Evolutionary conservation across 75 land plant genomes (phyloP).

Genomic region (Sequoia sempervirens): DNA sequence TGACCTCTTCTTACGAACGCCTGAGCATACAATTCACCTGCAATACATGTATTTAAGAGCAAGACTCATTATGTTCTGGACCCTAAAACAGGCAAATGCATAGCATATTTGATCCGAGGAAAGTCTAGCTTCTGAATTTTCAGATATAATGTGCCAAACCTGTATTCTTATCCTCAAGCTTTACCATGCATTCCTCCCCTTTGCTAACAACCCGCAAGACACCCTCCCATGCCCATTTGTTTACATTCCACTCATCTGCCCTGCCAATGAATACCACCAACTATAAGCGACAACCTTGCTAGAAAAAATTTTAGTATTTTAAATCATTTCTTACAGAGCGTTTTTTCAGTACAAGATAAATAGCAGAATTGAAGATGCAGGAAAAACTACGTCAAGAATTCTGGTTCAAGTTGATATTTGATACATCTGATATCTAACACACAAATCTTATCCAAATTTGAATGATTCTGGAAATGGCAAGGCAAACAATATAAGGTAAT

Average conservation of each 20-base stretch:
- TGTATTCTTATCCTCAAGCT: conserved; percentile 79
- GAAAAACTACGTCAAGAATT: not conserved
- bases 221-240: conserved; percentile 99
- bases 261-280: conserved; percentile 31
- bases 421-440: not conserved
- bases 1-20: conserved; percentile 82
- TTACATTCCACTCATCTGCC: conserved; percentile 99
- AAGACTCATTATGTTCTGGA: not conserved
- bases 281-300: not conserved
- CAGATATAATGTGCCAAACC: conserved; percentile 29
- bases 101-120: not conserved
- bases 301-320: not conserved
- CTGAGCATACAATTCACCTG: conserved; percentile 97
- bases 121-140: not conserved
- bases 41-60: not conserved
- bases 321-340: not conserved
- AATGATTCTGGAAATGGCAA: not conserved
- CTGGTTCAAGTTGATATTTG: not conserved
- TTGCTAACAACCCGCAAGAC: conserved; percentile 78
- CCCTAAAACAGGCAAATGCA: not conserved
- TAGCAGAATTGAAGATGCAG: not conserved
- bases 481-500: not conserved
- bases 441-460: not conserved
- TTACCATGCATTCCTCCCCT: conserved; percentile 91
- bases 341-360: not conserved